A percentile compares a stretch with the other conserved stretches of the same genome.
These are phyloP conservation scores for Saccharomyces hybrid DNA, from an alignment of 1,139 yeast genomes.

Conservation along the genomic window DNA sequence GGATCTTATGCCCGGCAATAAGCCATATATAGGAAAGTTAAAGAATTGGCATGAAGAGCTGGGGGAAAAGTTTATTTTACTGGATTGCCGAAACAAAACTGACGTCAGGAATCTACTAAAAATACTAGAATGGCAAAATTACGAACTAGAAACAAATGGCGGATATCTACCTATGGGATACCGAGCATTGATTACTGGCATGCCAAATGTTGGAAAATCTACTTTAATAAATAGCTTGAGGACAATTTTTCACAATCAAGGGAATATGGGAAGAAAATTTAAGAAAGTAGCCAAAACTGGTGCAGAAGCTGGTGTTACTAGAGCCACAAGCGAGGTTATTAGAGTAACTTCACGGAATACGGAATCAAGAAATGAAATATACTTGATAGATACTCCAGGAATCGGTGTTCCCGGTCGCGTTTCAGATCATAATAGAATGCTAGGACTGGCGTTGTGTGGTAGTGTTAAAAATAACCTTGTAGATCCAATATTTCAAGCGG, in stretches of 20 bases:
- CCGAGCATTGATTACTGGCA: constrained; percentile 71
- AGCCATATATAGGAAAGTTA: constrained; percentile 13
- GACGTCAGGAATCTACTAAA: constrained; percentile 50
- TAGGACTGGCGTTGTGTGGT: constrained; percentile 66
- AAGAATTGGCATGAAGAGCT: constrained; percentile 37
- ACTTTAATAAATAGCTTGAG: constrained; percentile 73
- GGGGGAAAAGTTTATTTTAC: constrained; percentile 47
- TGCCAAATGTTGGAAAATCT: constrained; percentile 99
- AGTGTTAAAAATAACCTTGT: constrained; percentile 63
- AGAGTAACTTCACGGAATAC: constrained; percentile 36
- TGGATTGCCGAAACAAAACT: constrained; percentile 48
- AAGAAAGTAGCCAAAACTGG: constrained; percentile 80
- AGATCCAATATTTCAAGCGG: constrained; percentile 84
- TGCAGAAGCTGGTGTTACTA: constrained; percentile 84
- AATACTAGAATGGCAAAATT: constrained; percentile 36
- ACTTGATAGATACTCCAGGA: constrained; percentile 88
- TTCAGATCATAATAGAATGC: constrained; percentile 55
- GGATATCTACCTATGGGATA: constrained; percentile 82
- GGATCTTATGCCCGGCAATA: constrained; percentile 15
- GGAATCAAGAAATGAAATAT: constrained; percentile 51
- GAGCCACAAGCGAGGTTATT: constrained; percentile 70
- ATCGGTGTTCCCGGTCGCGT: constrained; percentile 70
- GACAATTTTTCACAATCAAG: constrained; percentile 32
- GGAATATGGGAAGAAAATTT: constrained; percentile 16
- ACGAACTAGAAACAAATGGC: constrained; percentile 20